Percentiles rank a stretch among this genome's conserved stretches.
phyloP scores from a whole-genome alignment of 441 rosid species.

The Euphorbia corollata region DNA sequence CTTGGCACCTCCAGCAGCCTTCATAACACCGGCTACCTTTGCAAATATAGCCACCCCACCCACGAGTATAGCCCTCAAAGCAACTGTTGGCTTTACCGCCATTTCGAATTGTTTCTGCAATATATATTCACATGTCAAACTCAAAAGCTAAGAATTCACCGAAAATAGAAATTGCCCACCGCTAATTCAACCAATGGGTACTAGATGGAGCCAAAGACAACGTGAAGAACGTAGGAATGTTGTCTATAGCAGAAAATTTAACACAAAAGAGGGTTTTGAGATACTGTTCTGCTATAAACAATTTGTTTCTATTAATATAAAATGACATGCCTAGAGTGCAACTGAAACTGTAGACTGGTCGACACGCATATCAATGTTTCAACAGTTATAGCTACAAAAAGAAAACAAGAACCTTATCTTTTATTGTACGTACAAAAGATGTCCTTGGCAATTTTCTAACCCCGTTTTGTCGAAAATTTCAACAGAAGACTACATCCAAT shows the following conservation, averaged over 20 bases:
- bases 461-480: neutral
- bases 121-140: neutral
- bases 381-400: neutral
- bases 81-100: constrained; percentile 85
- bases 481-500: neutral
- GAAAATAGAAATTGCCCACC: neutral
- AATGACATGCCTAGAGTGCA: neutral
- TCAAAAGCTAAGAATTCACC: neutral
- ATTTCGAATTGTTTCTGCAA: constrained; percentile 37
- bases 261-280: neutral
- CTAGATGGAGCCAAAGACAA: neutral
- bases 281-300: neutral
- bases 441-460: neutral
- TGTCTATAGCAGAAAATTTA: neutral
- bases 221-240: neutral
- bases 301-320: neutral
- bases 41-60: constrained; percentile 85
- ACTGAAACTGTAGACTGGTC: neutral
- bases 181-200: neutral
- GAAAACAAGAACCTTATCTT: neutral
- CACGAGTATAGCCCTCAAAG: constrained; percentile 72
- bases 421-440: neutral
- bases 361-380: neutral
- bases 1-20: constrained; percentile 91
- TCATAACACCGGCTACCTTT: constrained; percentile 73